phyloP scores from a whole-genome alignment of 2,329 filamentous ascomycete species.

The Alternaria ventricosa region DNA sequence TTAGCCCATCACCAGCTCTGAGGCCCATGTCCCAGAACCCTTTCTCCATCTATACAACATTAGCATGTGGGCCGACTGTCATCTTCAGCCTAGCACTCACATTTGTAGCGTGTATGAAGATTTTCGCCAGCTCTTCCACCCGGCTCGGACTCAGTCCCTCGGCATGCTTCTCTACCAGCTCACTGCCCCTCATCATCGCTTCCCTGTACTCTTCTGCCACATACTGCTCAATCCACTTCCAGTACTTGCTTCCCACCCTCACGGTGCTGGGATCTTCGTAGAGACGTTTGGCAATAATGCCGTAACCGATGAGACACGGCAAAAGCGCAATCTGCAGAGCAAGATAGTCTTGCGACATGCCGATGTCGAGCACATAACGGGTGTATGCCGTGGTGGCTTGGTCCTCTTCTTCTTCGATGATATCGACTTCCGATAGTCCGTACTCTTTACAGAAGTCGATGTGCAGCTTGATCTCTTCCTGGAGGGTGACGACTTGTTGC shows the following conservation, averaged over 20 bases:
- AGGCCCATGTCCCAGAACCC: conserved; percentile 77
- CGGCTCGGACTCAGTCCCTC: conserved; percentile 73
- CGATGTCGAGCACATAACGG: conserved; percentile 83
- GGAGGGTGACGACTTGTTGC: conserved; percentile 76
- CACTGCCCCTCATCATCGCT: conserved; percentile 73
- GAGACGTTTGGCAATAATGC: conserved; percentile 75
- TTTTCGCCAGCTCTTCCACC: conserved; percentile 80
- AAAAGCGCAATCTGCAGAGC: conserved; percentile 84
- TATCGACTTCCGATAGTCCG: conserved; percentile 74
- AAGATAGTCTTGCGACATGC: conserved; percentile 85
- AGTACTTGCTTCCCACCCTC: conserved; percentile 75
- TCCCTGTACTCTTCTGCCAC: conserved; percentile 77
- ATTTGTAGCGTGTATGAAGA: conserved; percentile 88
- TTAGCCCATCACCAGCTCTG: conserved; percentile 7
- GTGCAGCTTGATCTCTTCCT: conserved; percentile 81
- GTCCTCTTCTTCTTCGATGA: conserved; percentile 75
- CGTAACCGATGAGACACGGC: conserved; percentile 90
- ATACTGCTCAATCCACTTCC: conserved; percentile 92
- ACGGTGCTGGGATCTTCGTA: conserved; percentile 66
- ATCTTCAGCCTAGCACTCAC: conserved; percentile 54
- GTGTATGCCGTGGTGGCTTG: conserved; percentile 85
- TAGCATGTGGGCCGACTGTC: conserved; percentile 10
- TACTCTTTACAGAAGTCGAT: conserved; percentile 82
- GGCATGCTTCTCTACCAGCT: conserved; percentile 77
- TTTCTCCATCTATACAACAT: conserved; percentile 67